These are phyloP conservation scores for Coemansia sp. DNA, from an alignment of 192 early-diverging fungal genomes.

Conservation along the genomic window DNA sequence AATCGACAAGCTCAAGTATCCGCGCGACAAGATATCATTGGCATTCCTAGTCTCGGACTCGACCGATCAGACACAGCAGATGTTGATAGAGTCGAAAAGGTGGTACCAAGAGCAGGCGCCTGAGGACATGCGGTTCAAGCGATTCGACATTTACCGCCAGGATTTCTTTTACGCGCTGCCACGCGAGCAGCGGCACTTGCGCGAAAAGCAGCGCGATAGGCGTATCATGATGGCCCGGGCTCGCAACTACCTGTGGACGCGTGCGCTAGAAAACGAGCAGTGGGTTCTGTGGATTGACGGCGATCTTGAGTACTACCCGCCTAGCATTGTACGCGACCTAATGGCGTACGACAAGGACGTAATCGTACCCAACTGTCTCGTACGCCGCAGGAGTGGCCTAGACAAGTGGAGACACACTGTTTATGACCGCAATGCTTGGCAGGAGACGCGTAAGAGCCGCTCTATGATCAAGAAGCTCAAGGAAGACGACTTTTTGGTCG, in stretches of 20 bases:
- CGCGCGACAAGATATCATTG: constrained; percentile 61
- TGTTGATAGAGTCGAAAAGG: constrained; percentile 41
- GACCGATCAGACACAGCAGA: constrained; percentile 58
- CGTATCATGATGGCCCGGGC: constrained; percentile 61
- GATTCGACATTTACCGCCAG: constrained; percentile 62
- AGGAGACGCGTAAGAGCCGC: constrained; percentile 60
- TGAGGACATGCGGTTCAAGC: constrained; percentile 52
- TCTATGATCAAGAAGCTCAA: constrained; percentile 45
- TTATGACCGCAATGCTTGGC: constrained; percentile 71
- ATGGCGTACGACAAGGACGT: constrained; percentile 67
- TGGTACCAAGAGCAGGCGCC: constrained; percentile 50
- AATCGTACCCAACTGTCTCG: constrained; percentile 63
- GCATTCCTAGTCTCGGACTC: constrained; percentile 68
- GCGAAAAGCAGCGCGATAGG: constrained; percentile 58
- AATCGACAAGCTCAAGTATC: constrained; percentile 58
- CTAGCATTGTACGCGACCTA: constrained; percentile 58
- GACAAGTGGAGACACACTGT: constrained; percentile 54
- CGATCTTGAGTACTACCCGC: constrained; percentile 67
- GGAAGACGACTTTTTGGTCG: constrained; percentile 41
- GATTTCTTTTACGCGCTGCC: constrained; percentile 55
- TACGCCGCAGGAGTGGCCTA: constrained; percentile 36
- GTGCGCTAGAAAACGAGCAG: constrained; percentile 58
- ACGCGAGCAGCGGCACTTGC: constrained; percentile 59
- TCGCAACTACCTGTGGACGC: constrained; percentile 61
- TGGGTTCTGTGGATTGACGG: constrained; percentile 78